Percentiles rank a stretch among this genome's conserved stretches.
Evolutionary conservation across 352 stramenopile species (phyloP).

Genomic region (Hyphochytrium catenoides): DNA sequence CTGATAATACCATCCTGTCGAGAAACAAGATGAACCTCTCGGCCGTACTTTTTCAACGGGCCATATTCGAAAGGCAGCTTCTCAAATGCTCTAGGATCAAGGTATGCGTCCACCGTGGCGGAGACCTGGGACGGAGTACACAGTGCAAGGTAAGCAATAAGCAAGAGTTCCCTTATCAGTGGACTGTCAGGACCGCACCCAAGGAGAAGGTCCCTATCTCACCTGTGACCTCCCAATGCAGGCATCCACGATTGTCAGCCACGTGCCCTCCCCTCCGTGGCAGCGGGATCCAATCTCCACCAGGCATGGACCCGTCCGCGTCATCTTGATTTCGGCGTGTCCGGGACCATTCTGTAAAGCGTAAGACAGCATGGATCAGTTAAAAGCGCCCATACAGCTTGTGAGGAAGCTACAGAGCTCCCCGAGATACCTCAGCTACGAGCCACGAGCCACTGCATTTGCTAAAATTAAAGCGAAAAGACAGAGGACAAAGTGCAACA

Average conservation of each 20-base stretch:
- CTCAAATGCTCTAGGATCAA: constrained; percentile 35
- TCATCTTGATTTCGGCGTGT: constrained; percentile 63
- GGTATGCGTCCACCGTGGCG: constrained; percentile 56
- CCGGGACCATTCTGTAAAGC: constrained; percentile 45
- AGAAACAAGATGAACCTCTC: constrained; percentile 73
- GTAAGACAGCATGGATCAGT: constrained; percentile 49
- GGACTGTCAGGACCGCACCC: too few species aligned
- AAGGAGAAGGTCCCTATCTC: too few species aligned
- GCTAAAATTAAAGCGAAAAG: too few species aligned
- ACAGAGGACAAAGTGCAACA: too few species aligned
- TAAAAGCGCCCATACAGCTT: too few species aligned
- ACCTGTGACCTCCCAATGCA: constrained; percentile 78
- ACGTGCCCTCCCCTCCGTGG: constrained; percentile 80
- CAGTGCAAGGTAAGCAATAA: too few species aligned
- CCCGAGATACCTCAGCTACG: too few species aligned
- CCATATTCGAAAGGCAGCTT: constrained; percentile 20
- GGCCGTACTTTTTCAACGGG: constrained; percentile 42
- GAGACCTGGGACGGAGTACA: constrained; percentile 63
- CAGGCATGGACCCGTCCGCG: constrained; percentile 52
- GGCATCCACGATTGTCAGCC: constrained; percentile 54
- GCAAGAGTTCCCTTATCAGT: too few species aligned
- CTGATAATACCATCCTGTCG: constrained; percentile 56
- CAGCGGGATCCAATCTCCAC: constrained; percentile 83
- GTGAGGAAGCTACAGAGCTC: too few species aligned
- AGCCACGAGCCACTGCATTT: too few species aligned